A percentile compares a stretch with the other conserved stretches of the same genome.
Conservation (phyloP, 2,329 filamentous ascomycete species). For the Alternaria sp. region DNA sequence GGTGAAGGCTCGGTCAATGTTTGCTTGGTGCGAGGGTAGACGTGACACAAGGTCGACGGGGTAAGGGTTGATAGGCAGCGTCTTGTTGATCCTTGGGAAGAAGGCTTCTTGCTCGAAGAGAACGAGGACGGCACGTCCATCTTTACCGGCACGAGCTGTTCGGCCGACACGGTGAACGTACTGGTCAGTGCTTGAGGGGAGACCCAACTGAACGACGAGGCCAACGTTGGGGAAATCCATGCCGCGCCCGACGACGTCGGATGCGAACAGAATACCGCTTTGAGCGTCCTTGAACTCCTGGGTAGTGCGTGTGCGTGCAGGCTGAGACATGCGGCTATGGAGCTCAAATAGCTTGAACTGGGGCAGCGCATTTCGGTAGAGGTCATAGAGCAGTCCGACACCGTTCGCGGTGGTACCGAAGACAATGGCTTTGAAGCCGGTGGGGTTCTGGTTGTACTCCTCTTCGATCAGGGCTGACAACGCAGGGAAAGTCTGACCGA, state of each 20-base stretch:
- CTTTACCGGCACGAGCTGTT: conserved; percentile 52
- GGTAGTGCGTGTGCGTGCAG: conserved; percentile 51
- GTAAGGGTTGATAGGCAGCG: conserved; percentile 59
- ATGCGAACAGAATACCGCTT: conserved; percentile 60
- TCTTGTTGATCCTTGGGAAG: conserved; percentile 57
- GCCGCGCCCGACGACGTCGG: conserved; percentile 55
- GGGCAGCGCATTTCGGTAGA: conserved; percentile 44
- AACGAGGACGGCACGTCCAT: conserved; percentile 61
- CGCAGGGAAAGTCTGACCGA: conserved; percentile 54
- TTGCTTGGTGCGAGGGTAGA: conserved; percentile 39
- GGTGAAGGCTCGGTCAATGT: conserved; percentile 43
- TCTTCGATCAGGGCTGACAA: conserved; percentile 54
- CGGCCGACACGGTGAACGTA: conserved; percentile 52
- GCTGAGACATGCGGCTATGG: conserved; percentile 54
- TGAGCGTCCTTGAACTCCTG: conserved; percentile 53
- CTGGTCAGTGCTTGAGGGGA: conserved; percentile 59
- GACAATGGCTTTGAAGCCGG: conserved; percentile 55
- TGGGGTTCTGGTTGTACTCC: conserved; percentile 49
- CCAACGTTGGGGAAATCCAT: conserved; percentile 61
- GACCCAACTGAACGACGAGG: conserved; percentile 56
- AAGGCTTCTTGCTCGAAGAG: conserved; percentile 60
- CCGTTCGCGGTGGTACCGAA: conserved; percentile 57
- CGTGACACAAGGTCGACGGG: conserved; percentile 50
- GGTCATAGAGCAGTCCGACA: conserved; percentile 51
- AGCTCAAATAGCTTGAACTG: conserved; percentile 51